Evolutionary conservation across 2,329 filamentous ascomycete species (phyloP).

Genomic region (Apiospora malaysiana): DNA sequence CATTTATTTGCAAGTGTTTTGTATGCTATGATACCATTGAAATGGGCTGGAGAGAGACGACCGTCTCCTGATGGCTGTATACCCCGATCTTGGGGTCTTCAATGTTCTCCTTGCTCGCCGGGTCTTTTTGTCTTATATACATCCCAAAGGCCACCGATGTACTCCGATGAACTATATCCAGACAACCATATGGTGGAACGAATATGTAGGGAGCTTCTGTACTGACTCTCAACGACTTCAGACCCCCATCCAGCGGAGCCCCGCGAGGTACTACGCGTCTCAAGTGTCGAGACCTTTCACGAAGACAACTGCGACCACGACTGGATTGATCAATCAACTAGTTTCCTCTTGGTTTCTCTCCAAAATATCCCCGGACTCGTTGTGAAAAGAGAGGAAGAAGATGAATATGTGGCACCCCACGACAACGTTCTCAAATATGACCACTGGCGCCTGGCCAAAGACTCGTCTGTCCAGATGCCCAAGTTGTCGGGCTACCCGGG

Average conservation of each 20-base stretch:
- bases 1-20: no score
- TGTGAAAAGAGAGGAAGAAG: slow-evolving; percentile 25
- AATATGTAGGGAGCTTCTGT: neutral
- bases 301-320: neutral
- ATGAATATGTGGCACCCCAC: slow-evolving; percentile 29
- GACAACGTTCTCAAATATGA: slow-evolving; percentile 29
- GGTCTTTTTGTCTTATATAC: no score
- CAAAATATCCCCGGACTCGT: slow-evolving; percentile 20
- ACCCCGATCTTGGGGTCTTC: neutral
- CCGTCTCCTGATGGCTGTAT: neutral
- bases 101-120: neutral
- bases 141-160: neutral
- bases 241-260: neutral
- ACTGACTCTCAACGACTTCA: neutral
- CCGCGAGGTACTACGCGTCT: neutral
- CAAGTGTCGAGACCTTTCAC: neutral
- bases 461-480: slow-evolving; percentile 25
- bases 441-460: slow-evolving; percentile 31
- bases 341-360: slow-evolving; percentile 22
- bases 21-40: no score
- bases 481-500: neutral
- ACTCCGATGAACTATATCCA: neutral
- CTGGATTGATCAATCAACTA: neutral
- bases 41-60: neutral
- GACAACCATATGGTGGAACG: neutral